Evolutionary conservation across 225 moss, liverwort and hornwort genomes (phyloP), one percentile per base, ranked within the genome.

Genomic region (Bryoerythrophyllum caledonicum): DNA sequence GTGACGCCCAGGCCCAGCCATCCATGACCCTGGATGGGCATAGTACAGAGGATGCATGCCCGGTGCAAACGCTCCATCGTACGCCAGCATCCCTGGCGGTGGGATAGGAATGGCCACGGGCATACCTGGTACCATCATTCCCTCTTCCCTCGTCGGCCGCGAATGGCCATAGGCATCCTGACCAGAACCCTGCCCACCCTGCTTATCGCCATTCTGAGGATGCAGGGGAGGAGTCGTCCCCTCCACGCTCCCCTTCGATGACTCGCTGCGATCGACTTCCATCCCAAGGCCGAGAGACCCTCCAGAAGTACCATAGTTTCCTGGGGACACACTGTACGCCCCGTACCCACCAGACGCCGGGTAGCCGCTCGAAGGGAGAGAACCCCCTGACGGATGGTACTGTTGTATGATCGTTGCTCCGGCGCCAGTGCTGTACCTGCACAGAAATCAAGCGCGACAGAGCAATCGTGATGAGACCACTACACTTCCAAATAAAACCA

Each of bases 361-460:
- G 57, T 83, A 93, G 16, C 82, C 81, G 64, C 71, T 68, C 4
- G 73, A 65, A 2, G 85, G 77, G 13, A 91, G 79, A 20, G 88
- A 76, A 46, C 71, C 79, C 34, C 89, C 93, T 20, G 80, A 54
- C 1, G 83, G 85, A 60, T 86, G 86, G 65, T 86, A 79, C 70
- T 92, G 94, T 9, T 92, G 88, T 32, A 91, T 91, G 4, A 87
- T 72, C 2, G 86, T 84, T 35, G 88, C 94, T 61, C 76, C 90
- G 19, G 87, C 94, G 55, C 79, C 90, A 16, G 87, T 89, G 71
- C 94, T 91, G 52, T 97, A 97, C 56, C 97, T 97, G 91, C 24
- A 68, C 9, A 20, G 21, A 3, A 44, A 28, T 35, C 17, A 14
- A 13, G 7, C 40, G 30, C 72, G 1, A 23, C 69, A 38, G 17